Conservation (phyloP, 345 rosid genomes). For the Corymbia maculata region DNA sequence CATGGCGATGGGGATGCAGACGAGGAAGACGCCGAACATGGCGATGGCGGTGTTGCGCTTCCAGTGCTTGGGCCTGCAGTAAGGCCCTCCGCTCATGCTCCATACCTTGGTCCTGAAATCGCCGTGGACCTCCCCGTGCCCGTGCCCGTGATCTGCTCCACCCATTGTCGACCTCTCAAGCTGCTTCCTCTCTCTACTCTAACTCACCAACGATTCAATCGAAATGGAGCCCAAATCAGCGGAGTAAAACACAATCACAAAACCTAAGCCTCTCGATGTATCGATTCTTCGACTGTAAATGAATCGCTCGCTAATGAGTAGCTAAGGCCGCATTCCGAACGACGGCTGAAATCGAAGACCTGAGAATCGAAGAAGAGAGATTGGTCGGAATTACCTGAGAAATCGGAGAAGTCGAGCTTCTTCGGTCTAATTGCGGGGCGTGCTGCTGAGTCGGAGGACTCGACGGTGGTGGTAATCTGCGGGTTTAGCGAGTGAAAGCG, state of each 20-base stretch:
- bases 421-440: neutral
- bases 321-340: neutral
- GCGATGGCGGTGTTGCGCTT: constrained; percentile 94
- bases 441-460: neutral
- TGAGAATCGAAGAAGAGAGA: neutral
- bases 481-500: neutral
- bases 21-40: constrained; percentile 71
- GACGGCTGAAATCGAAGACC: neutral
- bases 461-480: neutral
- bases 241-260: neutral
- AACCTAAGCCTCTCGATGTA: neutral
- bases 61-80: constrained; percentile 99
- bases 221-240: neutral
- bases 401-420: neutral
- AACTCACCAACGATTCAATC: neutral
- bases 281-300: neutral
- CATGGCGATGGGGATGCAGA: constrained; percentile 91
- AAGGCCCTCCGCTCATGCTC: constrained; percentile 92
- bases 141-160: constrained; percentile 74
- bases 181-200: neutral
- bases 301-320: neutral
- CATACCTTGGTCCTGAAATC: constrained; percentile 93
- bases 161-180: constrained; percentile 27
- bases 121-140: constrained; percentile 46
- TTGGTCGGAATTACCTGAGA: neutral